phyloP scores from a whole-genome alignment of 768 basidiomycete species.

The Galerina marginata region DNA sequence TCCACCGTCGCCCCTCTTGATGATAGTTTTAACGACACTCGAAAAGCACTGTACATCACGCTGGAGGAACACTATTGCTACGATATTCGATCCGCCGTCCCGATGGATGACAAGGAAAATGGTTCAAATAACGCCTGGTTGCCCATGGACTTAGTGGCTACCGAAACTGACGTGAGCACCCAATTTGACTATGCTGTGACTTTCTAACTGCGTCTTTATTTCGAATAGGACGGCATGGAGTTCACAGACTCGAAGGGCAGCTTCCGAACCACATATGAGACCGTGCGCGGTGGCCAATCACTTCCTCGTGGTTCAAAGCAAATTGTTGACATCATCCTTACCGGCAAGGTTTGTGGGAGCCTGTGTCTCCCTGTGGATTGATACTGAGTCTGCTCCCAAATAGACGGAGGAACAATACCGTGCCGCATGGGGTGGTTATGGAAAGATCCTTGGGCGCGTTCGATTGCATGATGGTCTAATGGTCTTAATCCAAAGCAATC shows the following conservation, averaged over 20 bases:
- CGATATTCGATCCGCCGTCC: conserved; percentile 37
- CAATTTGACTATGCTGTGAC: no score
- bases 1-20: conserved; percentile 35
- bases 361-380: not conserved
- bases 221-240: conserved; percentile 49
- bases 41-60: conserved; percentile 53
- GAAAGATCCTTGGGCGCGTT: conserved; percentile 57
- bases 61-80: conserved; percentile 55
- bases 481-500: conserved; percentile 39
- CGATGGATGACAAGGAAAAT: conserved; percentile 36
- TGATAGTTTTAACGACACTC: conserved; percentile 39
- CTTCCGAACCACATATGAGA: conserved; percentile 46
- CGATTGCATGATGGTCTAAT: conserved; percentile 65
- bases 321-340: conserved; percentile 55
- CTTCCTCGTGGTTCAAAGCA: conserved; percentile 22
- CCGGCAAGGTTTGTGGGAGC: conserved; percentile 50
- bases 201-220: conserved; percentile 35
- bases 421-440: conserved; percentile 62
- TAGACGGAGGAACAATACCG: conserved; percentile 54
- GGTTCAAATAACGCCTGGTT: conserved; percentile 53
- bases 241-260: conserved; percentile 40
- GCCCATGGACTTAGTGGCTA: conserved; percentile 42
- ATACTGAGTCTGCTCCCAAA: conserved; percentile 2
- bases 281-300: conserved; percentile 29
- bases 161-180: conserved; percentile 41